Conservation (phyloP, 1,284 basidiomycete species). For the Trametes versicolor region DNA sequence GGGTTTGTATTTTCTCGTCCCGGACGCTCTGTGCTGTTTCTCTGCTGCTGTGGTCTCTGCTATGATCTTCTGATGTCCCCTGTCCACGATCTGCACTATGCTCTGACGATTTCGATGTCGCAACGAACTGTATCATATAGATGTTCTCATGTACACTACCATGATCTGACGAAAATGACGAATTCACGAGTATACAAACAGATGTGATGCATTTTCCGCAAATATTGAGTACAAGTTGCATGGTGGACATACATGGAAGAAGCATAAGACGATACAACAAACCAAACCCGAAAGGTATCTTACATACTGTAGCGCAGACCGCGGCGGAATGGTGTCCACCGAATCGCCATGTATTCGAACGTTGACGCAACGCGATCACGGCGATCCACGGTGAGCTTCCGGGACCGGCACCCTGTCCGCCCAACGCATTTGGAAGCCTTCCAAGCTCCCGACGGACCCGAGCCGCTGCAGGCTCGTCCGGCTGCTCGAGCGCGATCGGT, state of each 20-base stretch:
- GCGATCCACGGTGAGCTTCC: neutral
- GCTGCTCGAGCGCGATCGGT: slow-evolving; percentile 63
- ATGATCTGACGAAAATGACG: neutral
- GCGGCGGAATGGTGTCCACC: too few species aligned
- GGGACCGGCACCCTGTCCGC: slow-evolving; percentile 32
- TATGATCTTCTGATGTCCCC: neutral
- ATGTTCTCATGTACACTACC: neutral
- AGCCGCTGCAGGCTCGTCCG: slow-evolving; percentile 53
- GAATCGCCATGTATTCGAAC: neutral
- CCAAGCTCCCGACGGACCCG: slow-evolving; percentile 30
- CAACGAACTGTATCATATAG: neutral
- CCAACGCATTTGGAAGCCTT: slow-evolving; percentile 32
- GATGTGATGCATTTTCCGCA: too few species aligned
- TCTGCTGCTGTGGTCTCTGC: neutral
- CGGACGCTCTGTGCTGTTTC: neutral
- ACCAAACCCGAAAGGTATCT: slow-evolving; percentile 12
- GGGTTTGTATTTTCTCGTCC: neutral
- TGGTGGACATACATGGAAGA: neutral
- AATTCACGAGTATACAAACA: neutral
- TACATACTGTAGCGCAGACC: neutral
- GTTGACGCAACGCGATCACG: neutral
- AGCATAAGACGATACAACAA: slow-evolving; percentile 2
- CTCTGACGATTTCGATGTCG: slow-evolving; percentile 4
- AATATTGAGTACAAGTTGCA: too few species aligned
- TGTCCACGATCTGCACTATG: neutral